Percentiles rank a stretch among this genome's conserved stretches.
Evolutionary conservation across 2,329 filamentous ascomycete species (phyloP).

Genomic region (Aspergillus candidus): DNA sequence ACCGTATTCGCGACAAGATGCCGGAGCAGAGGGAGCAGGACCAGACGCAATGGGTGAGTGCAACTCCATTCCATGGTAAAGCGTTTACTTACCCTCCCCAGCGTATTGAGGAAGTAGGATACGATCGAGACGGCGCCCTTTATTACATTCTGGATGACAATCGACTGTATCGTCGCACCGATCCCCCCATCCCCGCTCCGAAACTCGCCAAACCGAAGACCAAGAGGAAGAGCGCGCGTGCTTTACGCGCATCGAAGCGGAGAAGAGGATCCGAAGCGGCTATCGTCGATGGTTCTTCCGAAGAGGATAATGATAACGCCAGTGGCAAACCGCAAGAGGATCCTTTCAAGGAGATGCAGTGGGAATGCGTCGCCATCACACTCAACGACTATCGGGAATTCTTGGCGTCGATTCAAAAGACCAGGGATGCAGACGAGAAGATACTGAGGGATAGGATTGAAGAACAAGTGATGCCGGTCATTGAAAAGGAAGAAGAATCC

Average conservation of each 20-base stretch:
- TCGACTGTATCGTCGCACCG: slow-evolving; percentile 80
- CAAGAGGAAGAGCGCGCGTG: slow-evolving; percentile 61
- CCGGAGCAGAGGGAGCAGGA: slow-evolving; percentile 73
- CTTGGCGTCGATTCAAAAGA: slow-evolving; percentile 64
- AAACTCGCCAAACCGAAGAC: slow-evolving; percentile 56
- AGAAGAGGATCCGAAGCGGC: slow-evolving; percentile 47
- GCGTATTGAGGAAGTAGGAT: slow-evolving; percentile 55
- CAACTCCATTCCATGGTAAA: neutral
- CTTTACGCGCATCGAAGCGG: slow-evolving; percentile 64
- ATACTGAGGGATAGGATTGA: slow-evolving; percentile 64
- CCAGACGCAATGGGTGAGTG: slow-evolving; percentile 73
- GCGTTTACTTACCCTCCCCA: slow-evolving; percentile 20
- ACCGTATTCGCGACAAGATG: slow-evolving; percentile 81
- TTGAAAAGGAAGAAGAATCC: slow-evolving; percentile 67
- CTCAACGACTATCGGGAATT: slow-evolving; percentile 70
- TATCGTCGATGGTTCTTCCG: slow-evolving; percentile 34
- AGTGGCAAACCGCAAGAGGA: slow-evolving; percentile 45
- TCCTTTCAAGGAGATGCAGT: slow-evolving; percentile 68
- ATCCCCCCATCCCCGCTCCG: slow-evolving; percentile 57
- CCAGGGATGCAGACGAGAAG: slow-evolving; percentile 79
- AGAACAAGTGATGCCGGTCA: slow-evolving; percentile 73
- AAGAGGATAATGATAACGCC: slow-evolving; percentile 40
- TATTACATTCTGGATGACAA: slow-evolving; percentile 95
- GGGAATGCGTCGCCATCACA: slow-evolving; percentile 86
- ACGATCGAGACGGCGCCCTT: slow-evolving; percentile 77